Evolutionary conservation across 140 eudicot species (phyloP).

Genomic region (Eryngium alpinum): DNA sequence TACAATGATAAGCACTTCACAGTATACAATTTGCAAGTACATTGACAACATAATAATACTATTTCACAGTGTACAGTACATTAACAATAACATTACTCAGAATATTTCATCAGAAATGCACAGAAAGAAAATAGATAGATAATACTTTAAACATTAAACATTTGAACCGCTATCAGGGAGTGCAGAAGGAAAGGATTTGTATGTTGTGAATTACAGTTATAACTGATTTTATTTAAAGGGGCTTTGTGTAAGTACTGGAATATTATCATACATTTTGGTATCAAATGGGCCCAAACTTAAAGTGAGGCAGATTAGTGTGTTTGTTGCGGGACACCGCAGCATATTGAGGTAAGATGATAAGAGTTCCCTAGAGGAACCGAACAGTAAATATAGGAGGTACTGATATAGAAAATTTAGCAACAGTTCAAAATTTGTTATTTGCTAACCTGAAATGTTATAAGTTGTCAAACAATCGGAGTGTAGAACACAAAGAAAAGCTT

Average conservation of each 20-base stretch:
- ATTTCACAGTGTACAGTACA: no score
- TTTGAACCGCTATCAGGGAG: not conserved
- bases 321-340: not conserved
- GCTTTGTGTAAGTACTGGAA: no score
- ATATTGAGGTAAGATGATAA: not conserved
- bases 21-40: not conserved
- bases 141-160: not conserved
- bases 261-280: not conserved
- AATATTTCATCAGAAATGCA: not conserved
- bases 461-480: conserved; percentile 69
- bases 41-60: not conserved
- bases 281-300: not conserved
- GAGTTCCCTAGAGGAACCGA: not conserved
- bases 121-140: not conserved
- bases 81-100: no score
- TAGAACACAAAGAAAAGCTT: conserved; percentile 78
- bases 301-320: not conserved
- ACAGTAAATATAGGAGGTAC: not conserved
- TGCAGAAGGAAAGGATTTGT: not conserved
- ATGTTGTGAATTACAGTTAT: not conserved
- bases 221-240: no score
- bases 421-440: not conserved
- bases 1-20: not conserved
- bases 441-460: conserved; percentile 67
- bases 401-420: no score